phyloP scores from a whole-genome alignment of 106 monocot species.

The Dioscorea alata region DNA sequence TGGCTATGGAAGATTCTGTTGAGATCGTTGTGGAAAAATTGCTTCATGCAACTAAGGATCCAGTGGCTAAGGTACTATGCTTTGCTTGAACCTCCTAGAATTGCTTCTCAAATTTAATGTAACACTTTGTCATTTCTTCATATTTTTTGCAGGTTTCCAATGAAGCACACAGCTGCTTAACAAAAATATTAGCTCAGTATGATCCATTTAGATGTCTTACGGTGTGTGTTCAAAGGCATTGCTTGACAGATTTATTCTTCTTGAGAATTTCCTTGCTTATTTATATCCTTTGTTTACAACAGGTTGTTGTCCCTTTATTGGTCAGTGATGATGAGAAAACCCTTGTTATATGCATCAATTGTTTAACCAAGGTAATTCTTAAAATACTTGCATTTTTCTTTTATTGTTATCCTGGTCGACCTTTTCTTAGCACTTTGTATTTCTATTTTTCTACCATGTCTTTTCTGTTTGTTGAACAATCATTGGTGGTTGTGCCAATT shows the following conservation, averaged over 20 bases:
- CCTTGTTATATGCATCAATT: constrained; percentile 90
- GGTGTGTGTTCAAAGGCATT: constrained; percentile 36
- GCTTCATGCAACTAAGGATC: constrained; percentile 69
- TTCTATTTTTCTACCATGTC: no score
- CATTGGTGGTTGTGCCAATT: no score
- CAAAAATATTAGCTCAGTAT: constrained; percentile 59
- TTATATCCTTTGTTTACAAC: constrained; percentile 9
- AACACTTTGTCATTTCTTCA: constrained; percentile 6
- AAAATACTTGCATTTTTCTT: constrained; percentile 1
- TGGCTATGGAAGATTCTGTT: constrained; percentile 79
- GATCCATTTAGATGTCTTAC: constrained; percentile 89
- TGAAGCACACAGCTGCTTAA: constrained; percentile 82
- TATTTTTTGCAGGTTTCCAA: constrained; percentile 62
- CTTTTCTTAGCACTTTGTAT: neutral
- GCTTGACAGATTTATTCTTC: neutral
- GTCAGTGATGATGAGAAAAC: constrained; percentile 95
- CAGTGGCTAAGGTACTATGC: constrained; percentile 52
- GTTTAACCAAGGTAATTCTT: constrained; percentile 83
- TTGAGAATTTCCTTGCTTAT: neutral
- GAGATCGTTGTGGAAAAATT: constrained; percentile 97
- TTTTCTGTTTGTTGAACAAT: no score
- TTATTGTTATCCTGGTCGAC: neutral
- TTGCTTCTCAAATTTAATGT: neutral
- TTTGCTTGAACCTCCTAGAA: neutral
- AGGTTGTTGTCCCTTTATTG: constrained; percentile 83